Percentiles rank a stretch among this genome's conserved stretches.
phyloP scores from a whole-genome alignment of 2,329 filamentous ascomycete species.

The Fusarium secorum region DNA sequence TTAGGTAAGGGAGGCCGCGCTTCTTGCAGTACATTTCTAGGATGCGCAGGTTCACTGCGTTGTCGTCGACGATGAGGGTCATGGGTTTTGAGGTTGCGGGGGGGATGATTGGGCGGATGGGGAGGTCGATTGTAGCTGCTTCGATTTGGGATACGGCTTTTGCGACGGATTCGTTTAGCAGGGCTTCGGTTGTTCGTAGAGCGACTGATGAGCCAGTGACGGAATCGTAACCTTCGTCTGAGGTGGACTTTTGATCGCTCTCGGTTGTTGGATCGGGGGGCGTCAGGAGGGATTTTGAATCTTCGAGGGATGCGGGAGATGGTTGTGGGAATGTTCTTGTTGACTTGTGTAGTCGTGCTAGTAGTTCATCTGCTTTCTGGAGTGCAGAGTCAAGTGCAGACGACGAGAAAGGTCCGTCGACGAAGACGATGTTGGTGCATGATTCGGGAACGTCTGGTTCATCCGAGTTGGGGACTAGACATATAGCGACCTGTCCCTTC shows the following conservation, averaged over 20 bases:
- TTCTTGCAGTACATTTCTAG: slow-evolving; percentile 57
- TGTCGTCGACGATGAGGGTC: slow-evolving; percentile 57
- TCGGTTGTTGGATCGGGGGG: fast-evolving
- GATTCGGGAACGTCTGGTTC: not conserved
- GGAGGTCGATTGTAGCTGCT: not conserved
- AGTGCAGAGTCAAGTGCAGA: slow-evolving; percentile 19
- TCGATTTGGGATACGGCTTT: not conserved
- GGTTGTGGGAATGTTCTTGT: fast-evolving
- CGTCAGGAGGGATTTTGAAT: not conserved
- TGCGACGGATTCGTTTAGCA: not conserved
- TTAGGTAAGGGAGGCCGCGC: slow-evolving; percentile 51
- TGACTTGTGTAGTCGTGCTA: not conserved
- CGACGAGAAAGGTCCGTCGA: slow-evolving; percentile 14
- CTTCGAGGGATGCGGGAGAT: not conserved
- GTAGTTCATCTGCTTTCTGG: slow-evolving; percentile 9
- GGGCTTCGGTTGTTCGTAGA: not conserved
- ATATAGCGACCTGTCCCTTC: slow-evolving; percentile 14
- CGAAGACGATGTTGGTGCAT: slow-evolving; percentile 19
- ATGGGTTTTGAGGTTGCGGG: slow-evolving; percentile 21
- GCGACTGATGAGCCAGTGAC: not conserved
- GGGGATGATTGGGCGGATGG: not conserved
- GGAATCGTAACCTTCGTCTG: slow-evolving; percentile 7
- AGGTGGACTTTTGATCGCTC: not conserved
- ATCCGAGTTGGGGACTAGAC: slow-evolving; percentile 16
- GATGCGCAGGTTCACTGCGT: slow-evolving; percentile 58